Evolutionary conservation across 176 grass and related monocot genomes (phyloP).

Genomic region (Microstegium vimineum): DNA sequence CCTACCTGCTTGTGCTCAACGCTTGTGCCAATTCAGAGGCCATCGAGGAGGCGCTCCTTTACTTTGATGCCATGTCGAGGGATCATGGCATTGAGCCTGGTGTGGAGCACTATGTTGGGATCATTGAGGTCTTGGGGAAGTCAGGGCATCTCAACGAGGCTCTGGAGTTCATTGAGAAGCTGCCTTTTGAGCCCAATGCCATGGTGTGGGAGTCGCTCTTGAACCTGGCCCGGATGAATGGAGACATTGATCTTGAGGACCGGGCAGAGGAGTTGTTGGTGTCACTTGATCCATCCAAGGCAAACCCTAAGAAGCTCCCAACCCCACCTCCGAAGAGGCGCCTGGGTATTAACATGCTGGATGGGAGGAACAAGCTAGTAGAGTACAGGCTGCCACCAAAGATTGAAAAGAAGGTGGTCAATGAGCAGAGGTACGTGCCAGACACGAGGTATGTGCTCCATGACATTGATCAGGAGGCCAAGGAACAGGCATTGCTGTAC

Average conservation of each 20-base stretch:
- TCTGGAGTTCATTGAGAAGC: conserved; percentile 76
- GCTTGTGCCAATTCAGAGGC: conserved; percentile 81
- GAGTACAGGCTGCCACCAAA: conserved; percentile 79
- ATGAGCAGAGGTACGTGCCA: conserved; percentile 77
- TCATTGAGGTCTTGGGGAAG: conserved; percentile 77
- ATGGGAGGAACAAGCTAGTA: conserved; percentile 77
- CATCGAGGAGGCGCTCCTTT: conserved; percentile 77
- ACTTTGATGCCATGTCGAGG: conserved; percentile 71
- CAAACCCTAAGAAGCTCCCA: conserved; percentile 43
- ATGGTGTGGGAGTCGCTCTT: conserved; percentile 60
- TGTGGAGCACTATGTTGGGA: conserved; percentile 61
- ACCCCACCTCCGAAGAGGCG: conserved; percentile 73
- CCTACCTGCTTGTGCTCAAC: conserved; percentile 53
- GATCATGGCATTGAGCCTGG: conserved; percentile 59
- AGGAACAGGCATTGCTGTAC: conserved; percentile 86
- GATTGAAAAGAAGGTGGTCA: conserved; percentile 71
- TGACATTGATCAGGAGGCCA: conserved; percentile 86
- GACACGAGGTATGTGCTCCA: conserved; percentile 90
- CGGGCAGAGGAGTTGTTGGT: conserved; percentile 54
- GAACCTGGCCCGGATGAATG: conserved; percentile 64
- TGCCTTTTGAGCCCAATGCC: conserved; percentile 60
- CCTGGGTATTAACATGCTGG: conserved; percentile 80
- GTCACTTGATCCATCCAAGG: conserved; percentile 56
- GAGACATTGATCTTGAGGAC: conserved; percentile 86
- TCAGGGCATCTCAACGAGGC: conserved; percentile 78